Evolutionary conservation across 2,329 filamentous ascomycete genomes (phyloP), one percentile per base, ranked within the genome.

Genomic region (Epichloe uncinata): DNA sequence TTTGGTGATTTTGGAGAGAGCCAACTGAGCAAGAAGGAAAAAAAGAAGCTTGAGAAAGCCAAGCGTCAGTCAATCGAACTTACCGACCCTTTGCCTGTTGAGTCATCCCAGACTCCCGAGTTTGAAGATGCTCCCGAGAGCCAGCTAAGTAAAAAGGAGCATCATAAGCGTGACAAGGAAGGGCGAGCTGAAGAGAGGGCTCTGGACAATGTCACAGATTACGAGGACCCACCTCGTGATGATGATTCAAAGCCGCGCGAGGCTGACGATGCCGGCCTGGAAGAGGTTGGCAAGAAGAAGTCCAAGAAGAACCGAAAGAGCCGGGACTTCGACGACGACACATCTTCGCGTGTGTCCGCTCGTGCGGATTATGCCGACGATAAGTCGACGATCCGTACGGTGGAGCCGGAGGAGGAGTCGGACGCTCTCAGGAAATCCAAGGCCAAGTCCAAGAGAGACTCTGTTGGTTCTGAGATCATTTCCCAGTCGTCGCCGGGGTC

Each of bases 11-110:
- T 47, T 12, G 55, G 57, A 11, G 60, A 62, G 4, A 47, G 7
- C 9, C 62, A 67, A 50, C 55, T 69, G 42, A 73, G 65, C 59
- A 75, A 73, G 58, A 75, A 74, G 60, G 71, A 75, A 51, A 69
- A 57, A 73, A 72, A 59, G 3, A 73, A 69, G 62, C 63, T 66
- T 13, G 69, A 73, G 35, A 74, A 73, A 40, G 45, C 36, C 22
- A 47, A 49, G 42, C 47, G 48, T 35, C 48, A 50, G 34, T 52
- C 51, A 15, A 45, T 42, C 20, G 47, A 58, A 13, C 37, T 37
- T n/a, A 42, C 48, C 2, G 51, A 55, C 18, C 47, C 53, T 2
- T 37, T 22, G 1, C 20, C 50, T 12, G 18, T 42, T 20, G 53
- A 51, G 18, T 45, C 51, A 3, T 50, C 50, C 4, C 50, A 50